Evolutionary conservation across 2,329 filamentous ascomycete species (phyloP), one percentile per base, ranked within the genome.

Genomic region (Diaporthe caulivora): DNA sequence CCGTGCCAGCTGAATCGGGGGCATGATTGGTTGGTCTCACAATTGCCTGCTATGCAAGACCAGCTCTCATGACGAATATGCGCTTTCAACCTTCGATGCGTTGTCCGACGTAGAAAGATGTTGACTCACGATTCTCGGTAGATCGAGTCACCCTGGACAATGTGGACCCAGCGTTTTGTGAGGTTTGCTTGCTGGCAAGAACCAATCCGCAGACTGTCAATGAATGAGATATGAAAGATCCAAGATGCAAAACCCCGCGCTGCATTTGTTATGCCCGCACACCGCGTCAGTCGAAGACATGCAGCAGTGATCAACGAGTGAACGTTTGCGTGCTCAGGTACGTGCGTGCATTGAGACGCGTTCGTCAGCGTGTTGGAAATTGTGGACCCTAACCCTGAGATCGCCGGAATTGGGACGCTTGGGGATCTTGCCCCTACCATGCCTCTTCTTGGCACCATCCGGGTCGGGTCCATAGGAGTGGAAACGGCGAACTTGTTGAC

Each of bases 341-440:
- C 69, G 34, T 44, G 55, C 69, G 34, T 44, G 55, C 53, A 53
- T 40, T 34, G 18, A 71, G 69, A 71, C 55, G 69, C 69, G 69
- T 71, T 37, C 47, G 47, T 53, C 44, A 34, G 34, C 31, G 55
- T 62, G 57, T 57, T 42, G 26, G 40, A 47, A 47, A 60, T 71
- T 62, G 62, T 55, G 49, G n/a, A 49, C 60, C n/a, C 8, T 13
- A 7, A 44, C 34, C 40, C 44, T 40, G 37, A 40, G 11, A 40
- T 40, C 11, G 2, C 37, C 37, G 2, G 7, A 40, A 2, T 13
- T 40, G 37, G 37, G 37, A 40, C 34, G n/a, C 34, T 34, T 9
- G 34, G 9, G 34, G 34, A 9, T 34, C n/a, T n/a, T n/a, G n/a
- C n/a, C n/a, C n/a, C n/a, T n/a, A n/a, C n/a, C n/a, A n/a, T n/a